These are phyloP conservation scores for Sophora flavescens DNA, from an alignment of 306 rosid genomes.

Conservation along the genomic window DNA sequence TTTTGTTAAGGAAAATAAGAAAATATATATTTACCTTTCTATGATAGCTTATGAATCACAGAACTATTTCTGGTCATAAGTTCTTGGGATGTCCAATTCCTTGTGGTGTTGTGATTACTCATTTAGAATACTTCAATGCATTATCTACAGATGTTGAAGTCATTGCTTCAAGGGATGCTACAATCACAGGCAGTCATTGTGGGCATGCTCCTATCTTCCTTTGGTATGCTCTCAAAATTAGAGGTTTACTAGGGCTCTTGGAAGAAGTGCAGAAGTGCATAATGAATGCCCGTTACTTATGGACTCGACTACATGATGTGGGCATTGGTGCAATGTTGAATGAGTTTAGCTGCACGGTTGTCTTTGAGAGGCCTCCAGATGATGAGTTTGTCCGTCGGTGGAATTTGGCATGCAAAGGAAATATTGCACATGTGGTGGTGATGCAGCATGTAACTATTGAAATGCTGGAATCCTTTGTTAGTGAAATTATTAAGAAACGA, in stretches of 20 bases:
- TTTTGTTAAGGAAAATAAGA: too few relatives aligned
- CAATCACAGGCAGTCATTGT: constrained; percentile 78
- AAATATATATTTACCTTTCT: too few relatives aligned
- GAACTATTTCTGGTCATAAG: constrained; percentile 35
- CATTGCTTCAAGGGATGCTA: constrained; percentile 77
- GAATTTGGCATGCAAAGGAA: constrained; percentile 74
- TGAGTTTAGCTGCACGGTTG: constrained; percentile 45
- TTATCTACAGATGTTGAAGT: constrained; percentile 67
- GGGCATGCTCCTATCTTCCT: constrained; percentile 81
- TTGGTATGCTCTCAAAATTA: constrained; percentile 71
- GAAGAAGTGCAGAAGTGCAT: constrained; percentile 75
- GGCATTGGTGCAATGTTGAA: constrained; percentile 30
- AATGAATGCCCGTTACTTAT: constrained; percentile 50
- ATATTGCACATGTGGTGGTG: constrained; percentile 56
- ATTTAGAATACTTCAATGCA: constrained; percentile 60
- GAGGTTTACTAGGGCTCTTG: constrained; percentile 67
- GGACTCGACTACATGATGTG: neutral
- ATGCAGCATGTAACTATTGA: constrained; percentile 32
- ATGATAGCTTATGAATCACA: too few relatives aligned
- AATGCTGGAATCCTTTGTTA: constrained; percentile 11
- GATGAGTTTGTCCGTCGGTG: constrained; percentile 64
- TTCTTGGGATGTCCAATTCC: constrained; percentile 36
- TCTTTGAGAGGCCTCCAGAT: constrained; percentile 69
- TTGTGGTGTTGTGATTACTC: constrained; percentile 40
- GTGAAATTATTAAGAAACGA: neutral